A percentile compares a stretch with the other conserved stretches of the same genome.
phyloP scores from a whole-genome alignment of 2,329 filamentous ascomycete species.

The Claviceps arundinis region DNA sequence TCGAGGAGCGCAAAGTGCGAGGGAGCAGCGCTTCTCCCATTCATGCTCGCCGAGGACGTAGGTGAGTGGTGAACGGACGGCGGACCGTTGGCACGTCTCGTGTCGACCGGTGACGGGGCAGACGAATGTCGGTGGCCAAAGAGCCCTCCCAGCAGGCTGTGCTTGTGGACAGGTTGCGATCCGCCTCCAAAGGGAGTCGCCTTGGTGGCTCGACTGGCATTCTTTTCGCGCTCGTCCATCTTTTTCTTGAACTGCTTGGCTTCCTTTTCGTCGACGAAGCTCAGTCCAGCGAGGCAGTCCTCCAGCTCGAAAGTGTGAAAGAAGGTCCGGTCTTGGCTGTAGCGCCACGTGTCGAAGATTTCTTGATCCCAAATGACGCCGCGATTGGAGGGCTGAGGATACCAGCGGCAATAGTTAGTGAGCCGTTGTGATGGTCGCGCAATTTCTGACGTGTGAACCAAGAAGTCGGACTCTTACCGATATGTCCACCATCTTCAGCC shows the following conservation, averaged over 20 bases:
- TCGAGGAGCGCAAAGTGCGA: slow-evolving; percentile 51
- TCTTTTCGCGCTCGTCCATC: slow-evolving; percentile 91
- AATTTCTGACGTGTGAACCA: background rate
- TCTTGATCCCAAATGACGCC: slow-evolving; percentile 97
- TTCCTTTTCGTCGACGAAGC: slow-evolving; percentile 94
- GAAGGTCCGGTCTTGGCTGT: slow-evolving; percentile 94
- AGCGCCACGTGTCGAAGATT: slow-evolving; percentile 86
- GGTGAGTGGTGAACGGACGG: slow-evolving; percentile 22
- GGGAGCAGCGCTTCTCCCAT: slow-evolving; percentile 24
- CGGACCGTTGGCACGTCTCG: slow-evolving; percentile 25
- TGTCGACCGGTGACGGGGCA: slow-evolving; percentile 43
- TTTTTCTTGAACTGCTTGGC: slow-evolving; percentile 96
- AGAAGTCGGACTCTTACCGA: slow-evolving; percentile 43
- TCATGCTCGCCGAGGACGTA: slow-evolving; percentile 33
- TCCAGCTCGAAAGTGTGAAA: slow-evolving; percentile 97
- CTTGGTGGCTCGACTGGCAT: slow-evolving; percentile 76
- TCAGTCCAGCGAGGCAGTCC: slow-evolving; percentile 77
- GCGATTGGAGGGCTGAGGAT: slow-evolving; percentile 51
- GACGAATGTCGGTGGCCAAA: slow-evolving; percentile 50
- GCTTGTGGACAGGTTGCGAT: slow-evolving; percentile 25
- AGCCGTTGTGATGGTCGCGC: background rate
- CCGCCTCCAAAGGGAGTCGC: slow-evolving; percentile 59
- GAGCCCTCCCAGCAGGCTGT: slow-evolving; percentile 44
- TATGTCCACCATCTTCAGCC: slow-evolving; percentile 94
- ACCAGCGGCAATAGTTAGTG: background rate